phyloP scores from a whole-genome alignment of 176 grass and related monocot species.

The Stipa capillata region DNA sequence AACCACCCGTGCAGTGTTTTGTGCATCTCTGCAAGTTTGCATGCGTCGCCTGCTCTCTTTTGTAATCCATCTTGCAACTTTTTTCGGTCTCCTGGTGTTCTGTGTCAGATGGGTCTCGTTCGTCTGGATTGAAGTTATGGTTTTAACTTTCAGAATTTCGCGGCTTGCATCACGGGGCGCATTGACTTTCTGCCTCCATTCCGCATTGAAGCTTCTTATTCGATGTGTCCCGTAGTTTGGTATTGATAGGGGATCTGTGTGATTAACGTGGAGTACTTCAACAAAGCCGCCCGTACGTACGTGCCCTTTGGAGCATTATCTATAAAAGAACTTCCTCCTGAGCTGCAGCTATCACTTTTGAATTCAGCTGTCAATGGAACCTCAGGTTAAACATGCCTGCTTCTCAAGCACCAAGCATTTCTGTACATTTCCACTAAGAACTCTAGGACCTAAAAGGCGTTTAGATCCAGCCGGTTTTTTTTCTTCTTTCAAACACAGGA shows the following conservation, averaged over 20 bases:
- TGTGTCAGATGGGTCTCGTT: constrained; percentile 17
- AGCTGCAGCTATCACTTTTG: too few relatives aligned
- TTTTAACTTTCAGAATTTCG: constrained; percentile 5
- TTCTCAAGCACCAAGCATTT: too few relatives aligned
- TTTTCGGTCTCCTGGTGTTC: constrained; percentile 4
- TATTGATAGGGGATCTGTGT: background rate
- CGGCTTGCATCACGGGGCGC: constrained; percentile 42
- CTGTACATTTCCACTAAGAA: too few relatives aligned
- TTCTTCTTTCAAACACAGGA: background rate
- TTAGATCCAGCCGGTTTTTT: background rate
- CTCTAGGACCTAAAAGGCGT: background rate
- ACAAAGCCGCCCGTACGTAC: too few relatives aligned
- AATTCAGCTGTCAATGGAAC: background rate
- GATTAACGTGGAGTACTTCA: too few relatives aligned
- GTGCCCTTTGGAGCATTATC: too few relatives aligned
- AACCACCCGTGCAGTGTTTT: background rate
- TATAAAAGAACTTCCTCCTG: too few relatives aligned
- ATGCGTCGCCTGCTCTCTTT: background rate
- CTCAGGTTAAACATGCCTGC: background rate
- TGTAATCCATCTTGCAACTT: background rate
- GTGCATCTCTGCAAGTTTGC: constrained; percentile 1
- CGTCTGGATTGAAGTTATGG: background rate
- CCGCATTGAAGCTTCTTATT: background rate
- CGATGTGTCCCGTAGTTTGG: background rate
- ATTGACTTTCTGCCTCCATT: constrained; percentile 13